These are phyloP conservation scores for Paulownia fortunei DNA, from an alignment of 257 asterid genomes.

Conservation along the genomic window DNA sequence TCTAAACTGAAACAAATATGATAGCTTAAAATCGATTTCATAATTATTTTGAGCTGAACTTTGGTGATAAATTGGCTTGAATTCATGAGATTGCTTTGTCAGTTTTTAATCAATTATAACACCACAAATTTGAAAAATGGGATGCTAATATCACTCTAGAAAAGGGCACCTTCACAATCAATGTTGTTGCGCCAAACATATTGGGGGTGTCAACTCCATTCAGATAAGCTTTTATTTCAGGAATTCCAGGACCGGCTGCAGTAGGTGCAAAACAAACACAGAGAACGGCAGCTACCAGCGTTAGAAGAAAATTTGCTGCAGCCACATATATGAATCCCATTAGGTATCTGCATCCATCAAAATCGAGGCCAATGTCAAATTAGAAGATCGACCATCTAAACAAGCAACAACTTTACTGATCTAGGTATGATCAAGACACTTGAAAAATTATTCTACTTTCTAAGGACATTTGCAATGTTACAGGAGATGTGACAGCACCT, in stretches of 20 bases:
- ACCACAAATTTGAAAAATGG: not conserved
- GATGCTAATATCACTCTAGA: conserved; percentile 21
- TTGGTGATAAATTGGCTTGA: not conserved
- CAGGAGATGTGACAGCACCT: conserved; percentile 46
- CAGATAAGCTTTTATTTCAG: conserved; percentile 91
- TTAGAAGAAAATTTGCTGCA: conserved; percentile 60
- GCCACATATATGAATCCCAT: conserved; percentile 64
- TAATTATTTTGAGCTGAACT: not conserved
- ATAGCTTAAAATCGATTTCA: not conserved
- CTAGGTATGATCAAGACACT: not conserved
- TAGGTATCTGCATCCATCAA: conserved; percentile 65
- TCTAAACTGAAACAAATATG: not conserved
- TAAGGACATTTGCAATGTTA: not conserved
- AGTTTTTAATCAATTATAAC: conserved; percentile 8
- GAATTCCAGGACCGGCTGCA: conserved; percentile 96
- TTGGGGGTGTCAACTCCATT: conserved; percentile 93
- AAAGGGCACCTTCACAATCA: conserved; percentile 72
- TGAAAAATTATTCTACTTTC: not conserved
- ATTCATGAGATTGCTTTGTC: conserved; percentile 19
- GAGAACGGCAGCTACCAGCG: conserved; percentile 70
- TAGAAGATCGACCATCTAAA: conserved; percentile 19
- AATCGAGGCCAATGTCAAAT: conserved; percentile 10
- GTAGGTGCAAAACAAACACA: conserved; percentile 87
- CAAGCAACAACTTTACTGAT: conserved; percentile 7
- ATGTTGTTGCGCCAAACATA: conserved; percentile 85